Evolutionary conservation across 176 grass and related monocot species (phyloP).

Genomic region (Phragmites australis): DNA sequence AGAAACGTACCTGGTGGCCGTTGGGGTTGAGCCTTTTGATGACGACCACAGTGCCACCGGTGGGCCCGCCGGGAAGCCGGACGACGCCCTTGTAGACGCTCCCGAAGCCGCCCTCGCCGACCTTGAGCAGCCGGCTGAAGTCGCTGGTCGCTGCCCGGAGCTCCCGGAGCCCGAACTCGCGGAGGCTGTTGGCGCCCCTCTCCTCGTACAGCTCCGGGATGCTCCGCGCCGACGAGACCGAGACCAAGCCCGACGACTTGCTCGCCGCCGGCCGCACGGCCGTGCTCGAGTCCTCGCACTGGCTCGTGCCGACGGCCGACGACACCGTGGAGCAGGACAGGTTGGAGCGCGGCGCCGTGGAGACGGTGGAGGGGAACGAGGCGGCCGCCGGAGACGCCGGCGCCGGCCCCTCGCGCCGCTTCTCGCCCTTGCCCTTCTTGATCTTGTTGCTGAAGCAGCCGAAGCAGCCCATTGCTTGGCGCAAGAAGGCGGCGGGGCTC

Average conservation of each 20-base stretch:
- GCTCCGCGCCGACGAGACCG: slow-evolving; percentile 58
- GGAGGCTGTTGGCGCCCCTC: slow-evolving; percentile 48
- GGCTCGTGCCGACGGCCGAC: slow-evolving; percentile 33
- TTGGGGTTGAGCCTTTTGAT: slow-evolving; percentile 68
- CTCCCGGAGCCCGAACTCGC: slow-evolving; percentile 62
- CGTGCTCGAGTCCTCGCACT: slow-evolving; percentile 29
- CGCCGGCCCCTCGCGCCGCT: background rate
- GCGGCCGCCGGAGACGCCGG: background rate
- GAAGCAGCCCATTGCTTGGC: slow-evolving; percentile 43
- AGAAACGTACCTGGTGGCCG: slow-evolving; percentile 56
- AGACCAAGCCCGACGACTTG: slow-evolving; percentile 55
- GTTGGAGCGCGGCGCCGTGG: slow-evolving; percentile 20
- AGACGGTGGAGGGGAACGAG: slow-evolving; percentile 24
- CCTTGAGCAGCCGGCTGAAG: slow-evolving; percentile 72
- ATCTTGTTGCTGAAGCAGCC: slow-evolving; percentile 28
- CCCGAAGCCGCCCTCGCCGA: slow-evolving; percentile 80
- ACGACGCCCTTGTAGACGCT: slow-evolving; percentile 76
- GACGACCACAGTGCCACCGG: slow-evolving; percentile 50
- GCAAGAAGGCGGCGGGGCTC: background rate
- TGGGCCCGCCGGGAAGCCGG: slow-evolving; percentile 44
- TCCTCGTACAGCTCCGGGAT: slow-evolving; percentile 78
- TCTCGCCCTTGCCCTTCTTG: slow-evolving; percentile 2
- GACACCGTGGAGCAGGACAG: slow-evolving; percentile 19
- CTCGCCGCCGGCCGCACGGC: slow-evolving; percentile 9
- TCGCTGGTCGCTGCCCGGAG: slow-evolving; percentile 59